phyloP scores from a whole-genome alignment of 2,329 filamentous ascomycete species.

The Fusarium mundagurra region DNA sequence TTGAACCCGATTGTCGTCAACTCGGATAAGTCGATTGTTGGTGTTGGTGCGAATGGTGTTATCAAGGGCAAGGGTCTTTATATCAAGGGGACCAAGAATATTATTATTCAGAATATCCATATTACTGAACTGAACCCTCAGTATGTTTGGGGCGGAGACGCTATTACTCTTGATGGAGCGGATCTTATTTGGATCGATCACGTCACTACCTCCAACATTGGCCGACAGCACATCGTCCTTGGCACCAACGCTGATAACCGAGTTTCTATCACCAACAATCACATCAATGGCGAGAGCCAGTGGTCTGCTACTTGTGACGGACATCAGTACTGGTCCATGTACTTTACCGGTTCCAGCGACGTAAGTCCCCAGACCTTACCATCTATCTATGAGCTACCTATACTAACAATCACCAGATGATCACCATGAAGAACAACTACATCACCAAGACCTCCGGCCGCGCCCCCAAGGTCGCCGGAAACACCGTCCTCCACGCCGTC shows the following conservation, averaged over 20 bases:
- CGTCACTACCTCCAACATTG: slow-evolving; percentile 65
- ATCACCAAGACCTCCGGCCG: slow-evolving; percentile 68
- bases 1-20: slow-evolving; percentile 60
- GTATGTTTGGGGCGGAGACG: slow-evolving; percentile 70
- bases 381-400: rapidly evolving
- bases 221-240: slow-evolving; percentile 69
- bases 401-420: slow-evolving; percentile 23
- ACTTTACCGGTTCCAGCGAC: slow-evolving; percentile 65
- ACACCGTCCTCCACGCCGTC: slow-evolving; percentile 66
- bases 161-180: slow-evolving; percentile 60
- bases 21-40: slow-evolving; percentile 68
- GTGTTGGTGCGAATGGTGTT: slow-evolving; percentile 60
- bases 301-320: slow-evolving; percentile 68
- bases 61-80: slow-evolving; percentile 68
- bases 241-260: slow-evolving; percentile 62
- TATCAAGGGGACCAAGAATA: slow-evolving; percentile 55
- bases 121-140: slow-evolving; percentile 65
- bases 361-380: neutral
- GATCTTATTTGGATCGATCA: slow-evolving; percentile 63
- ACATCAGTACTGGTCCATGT: slow-evolving; percentile 69
- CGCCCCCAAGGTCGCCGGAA: slow-evolving; percentile 65
- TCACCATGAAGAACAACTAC: slow-evolving; percentile 70
- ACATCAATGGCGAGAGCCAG: slow-evolving; percentile 62
- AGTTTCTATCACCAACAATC: slow-evolving; percentile 67
- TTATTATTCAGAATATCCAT: slow-evolving; percentile 70